Percentiles rank a stretch among this genome's conserved stretches.
Conservation (phyloP, 2,329 filamentous ascomycete species). For the Fusarium denticulatum region DNA sequence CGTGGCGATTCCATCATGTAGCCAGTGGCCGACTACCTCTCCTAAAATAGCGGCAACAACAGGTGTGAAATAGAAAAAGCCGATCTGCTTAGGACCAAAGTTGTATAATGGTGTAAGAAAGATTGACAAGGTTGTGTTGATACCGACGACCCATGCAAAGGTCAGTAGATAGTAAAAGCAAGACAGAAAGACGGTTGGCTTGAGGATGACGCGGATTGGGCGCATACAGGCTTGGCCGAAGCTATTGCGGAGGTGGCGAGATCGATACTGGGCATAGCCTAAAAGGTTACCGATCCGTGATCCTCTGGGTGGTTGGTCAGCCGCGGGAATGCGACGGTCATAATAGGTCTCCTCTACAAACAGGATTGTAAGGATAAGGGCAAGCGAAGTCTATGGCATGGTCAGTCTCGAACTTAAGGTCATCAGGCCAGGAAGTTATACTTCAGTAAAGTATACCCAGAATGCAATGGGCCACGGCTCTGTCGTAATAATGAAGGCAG, state of each 20-base stretch:
- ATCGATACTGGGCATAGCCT: neutral
- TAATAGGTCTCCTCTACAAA: neutral
- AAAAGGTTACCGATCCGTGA: neutral
- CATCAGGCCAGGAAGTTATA: fast-evolving
- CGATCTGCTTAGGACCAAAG: neutral
- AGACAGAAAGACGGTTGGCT: neutral
- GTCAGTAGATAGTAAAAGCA: neutral
- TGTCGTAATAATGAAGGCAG: neutral
- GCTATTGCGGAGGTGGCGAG: neutral
- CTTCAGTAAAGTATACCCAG: neutral
- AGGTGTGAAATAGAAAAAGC: neutral
- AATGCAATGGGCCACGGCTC: neutral
- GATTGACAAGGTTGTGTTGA: neutral
- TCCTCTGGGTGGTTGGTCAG: neutral
- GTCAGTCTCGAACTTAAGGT: neutral
- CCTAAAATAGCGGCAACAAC: neutral
- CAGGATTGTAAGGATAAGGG: neutral
- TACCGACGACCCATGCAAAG: neutral
- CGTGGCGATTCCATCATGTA: neutral
- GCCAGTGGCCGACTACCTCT: neutral
- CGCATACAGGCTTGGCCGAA: neutral
- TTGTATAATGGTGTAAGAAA: neutral
- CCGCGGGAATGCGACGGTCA: neutral
- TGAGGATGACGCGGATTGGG: neutral
- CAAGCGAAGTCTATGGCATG: neutral